Base-by-base conservation (phyloP, 1,284 basidiomycete species). In the Schizophyllum amplum region DNA sequence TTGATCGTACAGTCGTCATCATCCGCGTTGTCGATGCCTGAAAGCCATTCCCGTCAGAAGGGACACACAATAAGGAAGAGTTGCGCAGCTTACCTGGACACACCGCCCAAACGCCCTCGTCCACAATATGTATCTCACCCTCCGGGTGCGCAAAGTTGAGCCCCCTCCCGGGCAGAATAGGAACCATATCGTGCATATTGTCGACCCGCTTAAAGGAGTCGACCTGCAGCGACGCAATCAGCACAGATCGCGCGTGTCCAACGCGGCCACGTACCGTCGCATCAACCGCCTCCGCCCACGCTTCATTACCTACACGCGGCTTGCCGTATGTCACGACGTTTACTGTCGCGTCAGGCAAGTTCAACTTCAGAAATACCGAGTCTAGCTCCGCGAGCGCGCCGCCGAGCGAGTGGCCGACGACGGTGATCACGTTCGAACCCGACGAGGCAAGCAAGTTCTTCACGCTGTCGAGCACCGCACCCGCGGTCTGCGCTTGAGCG, bases 301-400 rank as follows among this genome's bases (percentile, higher is more conserved):
- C 69, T 1, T 64, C 50, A 61, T 75, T 75, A n/a, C 76, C 75
- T 21, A 78, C 75, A 54, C 80, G 73, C 48, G 79, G 80, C 23
- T 72, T 76, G 2, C 78, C 79, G 59, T 73, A 83, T 17, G 79
- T 80, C 50, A 77, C 69, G 4, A 73, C 74, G 53, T 72, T 75
- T 56, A 82, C 69, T 9, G 64, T 61, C 51, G 74, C 71, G 51
- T 62, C 60, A 5, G 70, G 63, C 2, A 78, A 46, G 77, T 79
- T 75, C 47, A 81, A 64, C 1, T 68, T 67, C 55, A 83, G 69
- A 66, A 74, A 79, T n/a, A 81, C 57, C 15, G 77, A 70, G 56
- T 80, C 78, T 11, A 82, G 74, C 61, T 77, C 73, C 9, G 79
- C 77, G 22, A 82, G 66, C 24, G 79, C 80, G 48, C 78, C 81